Conservation (phyloP, 768 basidiomycete genomes). For the Rhodocollybia butyracea region DNA sequence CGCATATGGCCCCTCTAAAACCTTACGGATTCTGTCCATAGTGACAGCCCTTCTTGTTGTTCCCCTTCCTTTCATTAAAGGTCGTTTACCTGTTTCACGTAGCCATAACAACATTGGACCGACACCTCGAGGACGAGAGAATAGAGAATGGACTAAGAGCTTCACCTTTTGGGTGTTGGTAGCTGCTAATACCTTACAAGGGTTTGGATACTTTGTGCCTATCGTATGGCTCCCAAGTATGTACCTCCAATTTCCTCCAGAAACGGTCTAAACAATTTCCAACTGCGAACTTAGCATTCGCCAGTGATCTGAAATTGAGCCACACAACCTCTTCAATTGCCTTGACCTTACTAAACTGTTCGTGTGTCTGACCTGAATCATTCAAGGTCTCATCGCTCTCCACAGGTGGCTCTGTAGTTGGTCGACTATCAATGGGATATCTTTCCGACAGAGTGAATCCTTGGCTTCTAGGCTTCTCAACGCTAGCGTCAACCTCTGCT, state of each 20-base stretch:
- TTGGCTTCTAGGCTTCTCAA: slow-evolving; percentile 19
- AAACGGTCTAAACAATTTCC: background rate
- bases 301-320: slow-evolving; percentile 16
- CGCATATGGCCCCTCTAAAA: slow-evolving; percentile 16
- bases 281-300: slow-evolving; percentile 17
- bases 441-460: slow-evolving; percentile 22
- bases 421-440: slow-evolving; percentile 20
- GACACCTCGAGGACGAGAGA: slow-evolving; percentile 9
- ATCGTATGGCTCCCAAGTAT: slow-evolving; percentile 24
- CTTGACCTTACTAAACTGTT: slow-evolving; percentile 22
- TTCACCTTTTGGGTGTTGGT: slow-evolving; percentile 21
- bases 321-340: slow-evolving; percentile 14
- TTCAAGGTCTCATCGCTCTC: background rate
- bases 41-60: slow-evolving; percentile 15
- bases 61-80: slow-evolving; percentile 24
- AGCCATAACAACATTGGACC: slow-evolving; percentile 15
- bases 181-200: slow-evolving; percentile 21
- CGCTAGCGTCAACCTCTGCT: slow-evolving; percentile 18
- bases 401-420: slow-evolving; percentile 16
- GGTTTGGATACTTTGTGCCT: slow-evolving; percentile 25
- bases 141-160: slow-evolving; percentile 17
- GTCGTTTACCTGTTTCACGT: slow-evolving; percentile 19
- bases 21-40: slow-evolving; percentile 25
- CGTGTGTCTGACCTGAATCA: slow-evolving; percentile 3
- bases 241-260: background rate